phyloP scores from a whole-genome alignment of 108 stramenopile genomes.

The Schizochytrium sp. region DNA sequence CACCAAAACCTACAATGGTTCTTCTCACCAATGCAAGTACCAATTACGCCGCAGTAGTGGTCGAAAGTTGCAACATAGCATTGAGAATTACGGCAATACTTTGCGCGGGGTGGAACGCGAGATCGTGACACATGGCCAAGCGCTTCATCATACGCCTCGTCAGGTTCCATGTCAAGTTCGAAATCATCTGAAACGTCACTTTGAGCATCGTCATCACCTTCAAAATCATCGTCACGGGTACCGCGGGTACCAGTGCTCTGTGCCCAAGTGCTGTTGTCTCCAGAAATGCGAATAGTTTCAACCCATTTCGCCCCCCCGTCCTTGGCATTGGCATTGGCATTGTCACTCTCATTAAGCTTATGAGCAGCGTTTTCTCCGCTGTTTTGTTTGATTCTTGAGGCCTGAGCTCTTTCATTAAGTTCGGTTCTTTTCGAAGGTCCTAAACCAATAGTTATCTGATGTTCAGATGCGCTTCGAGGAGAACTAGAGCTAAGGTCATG shows the following conservation, averaged over 20 bases:
- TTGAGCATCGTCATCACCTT: neutral
- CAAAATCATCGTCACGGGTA: neutral
- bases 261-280: too few relatives aligned
- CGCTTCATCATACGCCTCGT: constrained; percentile 27
- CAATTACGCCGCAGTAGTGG: constrained; percentile 87
- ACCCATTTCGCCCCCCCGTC: constrained; percentile 29
- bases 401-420: too few relatives aligned
- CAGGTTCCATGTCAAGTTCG: constrained; percentile 63
- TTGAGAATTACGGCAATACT: constrained; percentile 84
- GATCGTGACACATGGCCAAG: constrained; percentile 17
- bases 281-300: too few relatives aligned
- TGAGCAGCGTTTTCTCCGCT: too few relatives aligned
- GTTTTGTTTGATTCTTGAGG: too few relatives aligned
- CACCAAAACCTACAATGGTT: constrained; percentile 90
- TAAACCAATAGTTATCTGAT: too few relatives aligned
- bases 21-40: constrained; percentile 87
- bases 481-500: too few relatives aligned
- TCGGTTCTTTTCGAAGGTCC: too few relatives aligned
- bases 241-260: neutral
- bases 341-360: neutral
- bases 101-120: constrained; percentile 76
- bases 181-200: constrained; percentile 67
- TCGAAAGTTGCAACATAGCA: constrained; percentile 87
- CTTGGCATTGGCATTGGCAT: too few relatives aligned
- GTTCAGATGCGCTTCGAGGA: too few relatives aligned